Conservation (phyloP, 169 alveolate genomes). For the Neospora caninum region DNA sequence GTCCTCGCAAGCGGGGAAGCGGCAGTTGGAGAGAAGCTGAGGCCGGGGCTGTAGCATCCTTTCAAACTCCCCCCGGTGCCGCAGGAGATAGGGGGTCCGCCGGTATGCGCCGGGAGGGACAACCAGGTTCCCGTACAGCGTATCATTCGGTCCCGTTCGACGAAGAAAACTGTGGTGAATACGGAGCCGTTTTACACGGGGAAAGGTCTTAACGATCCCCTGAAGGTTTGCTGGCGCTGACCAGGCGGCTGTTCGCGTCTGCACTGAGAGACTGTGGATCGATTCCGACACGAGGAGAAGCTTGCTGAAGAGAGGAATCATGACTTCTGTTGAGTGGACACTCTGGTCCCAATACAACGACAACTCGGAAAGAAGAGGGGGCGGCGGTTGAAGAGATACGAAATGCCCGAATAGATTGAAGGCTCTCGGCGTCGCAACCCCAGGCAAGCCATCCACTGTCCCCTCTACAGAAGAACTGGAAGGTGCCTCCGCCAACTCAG, state of each 20-base stretch:
- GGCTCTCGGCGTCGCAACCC: not conserved
- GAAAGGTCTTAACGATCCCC: not conserved
- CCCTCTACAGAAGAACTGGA: no score
- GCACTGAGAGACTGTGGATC: not conserved
- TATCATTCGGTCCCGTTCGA: not conserved
- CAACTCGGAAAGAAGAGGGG: not conserved
- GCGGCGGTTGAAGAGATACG: not conserved
- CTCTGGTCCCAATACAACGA: not conserved
- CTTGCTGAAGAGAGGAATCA: constrained; percentile 8
- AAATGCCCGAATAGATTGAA: not conserved
- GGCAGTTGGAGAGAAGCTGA: not conserved
- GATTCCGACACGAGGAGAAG: not conserved
- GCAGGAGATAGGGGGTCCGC: not conserved
- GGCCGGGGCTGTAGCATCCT: not conserved
- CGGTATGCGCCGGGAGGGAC: not conserved
- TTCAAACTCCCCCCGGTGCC: not conserved
- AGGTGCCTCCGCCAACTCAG: no score
- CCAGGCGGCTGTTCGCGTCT: not conserved
- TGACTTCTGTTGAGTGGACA: not conserved
- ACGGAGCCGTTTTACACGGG: not conserved
- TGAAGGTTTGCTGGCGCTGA: not conserved
- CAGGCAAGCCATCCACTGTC: no score
- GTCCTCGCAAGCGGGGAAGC: constrained; percentile 9
- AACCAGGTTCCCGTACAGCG: not conserved
- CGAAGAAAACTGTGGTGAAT: not conserved